Evolutionary conservation across 2,329 filamentous ascomycete species (phyloP).

Genomic region (Pseudocercospora fuligena): DNA sequence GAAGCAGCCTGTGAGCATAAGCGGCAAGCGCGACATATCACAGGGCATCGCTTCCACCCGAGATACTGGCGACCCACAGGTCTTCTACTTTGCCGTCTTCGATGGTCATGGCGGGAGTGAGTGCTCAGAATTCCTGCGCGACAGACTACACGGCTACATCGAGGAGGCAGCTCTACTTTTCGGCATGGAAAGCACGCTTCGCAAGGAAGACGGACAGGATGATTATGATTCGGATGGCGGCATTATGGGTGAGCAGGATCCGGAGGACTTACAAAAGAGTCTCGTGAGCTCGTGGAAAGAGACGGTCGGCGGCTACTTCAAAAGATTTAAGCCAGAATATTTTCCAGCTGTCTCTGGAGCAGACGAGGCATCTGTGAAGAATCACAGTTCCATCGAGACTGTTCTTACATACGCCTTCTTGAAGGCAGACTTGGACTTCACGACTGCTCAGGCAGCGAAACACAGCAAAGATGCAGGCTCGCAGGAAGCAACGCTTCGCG

Average conservation of each 20-base stretch:
- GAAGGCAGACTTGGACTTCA: constrained; percentile 91
- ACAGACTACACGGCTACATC: constrained; percentile 85
- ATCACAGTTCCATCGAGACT: constrained; percentile 69
- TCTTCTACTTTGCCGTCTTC: constrained; percentile 97
- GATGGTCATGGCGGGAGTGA: constrained; percentile 92
- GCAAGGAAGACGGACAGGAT: constrained; percentile 45
- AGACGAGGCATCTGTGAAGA: constrained; percentile 24
- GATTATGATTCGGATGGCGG: constrained; percentile 47
- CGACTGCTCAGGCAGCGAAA: constrained; percentile 84
- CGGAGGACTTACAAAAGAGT: constrained; percentile 69
- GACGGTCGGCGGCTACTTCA: constrained; percentile 91
- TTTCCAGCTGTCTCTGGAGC: constrained; percentile 51
- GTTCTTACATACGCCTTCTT: constrained; percentile 92
- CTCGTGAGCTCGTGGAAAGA: constrained; percentile 79
- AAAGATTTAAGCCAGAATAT: constrained; percentile 81
- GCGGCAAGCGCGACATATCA: constrained; percentile 41
- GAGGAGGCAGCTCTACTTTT: constrained; percentile 80
- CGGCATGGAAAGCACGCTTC: constrained; percentile 76
- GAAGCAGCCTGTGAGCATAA: constrained; percentile 70
- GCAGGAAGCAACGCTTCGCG: constrained; percentile 17
- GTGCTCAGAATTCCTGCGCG: constrained; percentile 83
- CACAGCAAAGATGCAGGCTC: constrained; percentile 43
- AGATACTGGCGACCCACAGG: constrained; percentile 85
- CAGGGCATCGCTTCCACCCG: constrained; percentile 65
- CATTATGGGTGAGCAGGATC: constrained; percentile 61